Evolutionary conservation across 1,284 basidiomycete species (phyloP).

Genomic region (Melampsora larici-populina): DNA sequence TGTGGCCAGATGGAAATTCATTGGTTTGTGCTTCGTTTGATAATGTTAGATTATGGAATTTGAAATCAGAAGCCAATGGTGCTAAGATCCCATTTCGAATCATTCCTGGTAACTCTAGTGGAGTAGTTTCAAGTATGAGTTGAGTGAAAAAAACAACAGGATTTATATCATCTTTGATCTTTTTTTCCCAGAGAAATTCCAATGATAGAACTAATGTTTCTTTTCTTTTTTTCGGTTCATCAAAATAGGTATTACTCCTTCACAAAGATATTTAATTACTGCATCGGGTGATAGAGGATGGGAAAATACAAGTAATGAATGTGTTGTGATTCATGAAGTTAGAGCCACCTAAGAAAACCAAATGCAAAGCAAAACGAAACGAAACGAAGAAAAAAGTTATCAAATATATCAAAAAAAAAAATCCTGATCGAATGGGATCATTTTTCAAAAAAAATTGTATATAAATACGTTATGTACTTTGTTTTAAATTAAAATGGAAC

Average conservation of each 20-base stretch:
- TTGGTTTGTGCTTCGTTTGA: slow-evolving; percentile 75
- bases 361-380: no score
- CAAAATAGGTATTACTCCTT: slow-evolving; percentile 74
- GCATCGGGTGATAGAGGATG: slow-evolving; percentile 93
- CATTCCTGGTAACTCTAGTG: slow-evolving; percentile 92
- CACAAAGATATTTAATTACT: slow-evolving; percentile 77
- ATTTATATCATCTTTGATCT: no score
- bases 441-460: no score
- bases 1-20: slow-evolving; percentile 84
- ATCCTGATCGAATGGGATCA: no score
- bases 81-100: slow-evolving; percentile 80
- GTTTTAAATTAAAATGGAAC: no score
- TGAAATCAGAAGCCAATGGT: slow-evolving; percentile 67
- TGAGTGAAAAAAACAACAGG: no score
- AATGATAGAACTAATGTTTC: slow-evolving; percentile 9
- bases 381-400: no score
- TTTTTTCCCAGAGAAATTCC: no score
- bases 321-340: slow-evolving; percentile 84
- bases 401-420: no score
- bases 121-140: slow-evolving; percentile 83
- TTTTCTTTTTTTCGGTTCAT: background rate
- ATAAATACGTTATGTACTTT: no score
- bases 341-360: slow-evolving; percentile 55
- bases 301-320: slow-evolving; percentile 82
- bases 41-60: slow-evolving; percentile 92